These are phyloP conservation scores for Suillus cothurnatus DNA, from an alignment of 768 basidiomycete genomes.

Conservation along the genomic window DNA sequence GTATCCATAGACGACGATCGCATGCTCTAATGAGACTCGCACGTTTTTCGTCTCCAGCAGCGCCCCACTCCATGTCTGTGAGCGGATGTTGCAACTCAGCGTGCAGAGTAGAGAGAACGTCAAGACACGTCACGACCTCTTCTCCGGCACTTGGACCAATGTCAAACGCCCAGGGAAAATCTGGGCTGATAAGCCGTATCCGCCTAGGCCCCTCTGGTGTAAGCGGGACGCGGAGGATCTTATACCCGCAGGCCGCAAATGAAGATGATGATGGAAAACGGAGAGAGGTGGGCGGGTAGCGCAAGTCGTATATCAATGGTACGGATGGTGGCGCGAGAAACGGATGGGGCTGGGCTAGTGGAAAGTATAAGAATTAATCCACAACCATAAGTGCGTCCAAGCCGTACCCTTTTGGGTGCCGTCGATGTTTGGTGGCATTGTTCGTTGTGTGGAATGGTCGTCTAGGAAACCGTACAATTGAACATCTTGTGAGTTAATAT, in stretches of 20 bases:
- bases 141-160: background rate
- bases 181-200: conserved; percentile 10
- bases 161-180: conserved; percentile 14
- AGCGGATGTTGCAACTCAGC: conserved; percentile 8
- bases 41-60: conserved; percentile 2
- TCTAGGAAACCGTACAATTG: background rate
- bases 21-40: conserved; percentile 7
- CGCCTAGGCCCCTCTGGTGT: background rate
- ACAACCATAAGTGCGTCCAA: background rate
- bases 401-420: background rate
- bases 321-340: background rate
- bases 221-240: conserved; percentile 6
- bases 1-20: background rate
- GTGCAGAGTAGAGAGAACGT: conserved; percentile 4
- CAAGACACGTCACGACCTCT: conserved; percentile 8
- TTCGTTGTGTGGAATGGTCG: background rate
- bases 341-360: background rate
- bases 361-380: background rate
- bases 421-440: background rate
- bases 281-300: conserved; percentile 1
- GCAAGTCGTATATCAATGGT: conserved; percentile 10
- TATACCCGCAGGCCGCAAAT: background rate
- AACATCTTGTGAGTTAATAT: background rate
- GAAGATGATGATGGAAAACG: conserved; percentile 7
- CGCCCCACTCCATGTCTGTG: conserved; percentile 8